A percentile compares a stretch with the other conserved stretches of the same genome.
Conservation (phyloP, 176 grass and related monocot species). For the Musa beccarii region DNA sequence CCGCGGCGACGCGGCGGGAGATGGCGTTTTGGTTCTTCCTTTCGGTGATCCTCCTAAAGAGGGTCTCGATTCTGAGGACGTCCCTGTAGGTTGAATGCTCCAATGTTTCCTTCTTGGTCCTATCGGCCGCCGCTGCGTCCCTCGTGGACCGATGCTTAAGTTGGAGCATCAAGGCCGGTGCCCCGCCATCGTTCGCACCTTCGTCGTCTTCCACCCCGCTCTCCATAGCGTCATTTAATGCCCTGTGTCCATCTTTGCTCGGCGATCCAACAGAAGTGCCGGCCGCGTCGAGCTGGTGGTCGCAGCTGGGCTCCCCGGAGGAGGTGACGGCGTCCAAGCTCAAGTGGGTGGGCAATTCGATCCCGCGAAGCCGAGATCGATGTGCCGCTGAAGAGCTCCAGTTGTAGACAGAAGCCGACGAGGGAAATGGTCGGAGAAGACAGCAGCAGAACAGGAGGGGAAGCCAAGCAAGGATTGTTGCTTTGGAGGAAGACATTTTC, state of each 20-base stretch:
- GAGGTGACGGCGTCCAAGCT: not conserved
- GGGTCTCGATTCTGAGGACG: conserved; percentile 38
- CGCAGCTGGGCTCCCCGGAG: not conserved
- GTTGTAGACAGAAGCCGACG: not conserved
- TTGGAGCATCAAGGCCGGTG: conserved; percentile 50
- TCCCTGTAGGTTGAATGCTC: conserved; percentile 41
- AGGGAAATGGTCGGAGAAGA: not conserved
- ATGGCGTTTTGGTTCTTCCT: not conserved
- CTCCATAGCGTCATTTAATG: too few relatives aligned
- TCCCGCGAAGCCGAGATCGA: not conserved
- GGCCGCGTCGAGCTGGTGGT: not conserved
- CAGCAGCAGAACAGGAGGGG: not conserved
- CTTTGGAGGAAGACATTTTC: not conserved
- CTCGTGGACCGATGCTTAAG: conserved; percentile 30
- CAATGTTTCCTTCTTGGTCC: conserved; percentile 28
- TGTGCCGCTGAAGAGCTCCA: not conserved
- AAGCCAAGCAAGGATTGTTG: not conserved
- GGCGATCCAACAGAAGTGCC: not conserved
- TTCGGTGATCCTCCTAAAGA: conserved; percentile 18
- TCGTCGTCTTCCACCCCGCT: too few relatives aligned
- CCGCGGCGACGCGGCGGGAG: not conserved
- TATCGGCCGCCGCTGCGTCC: conserved; percentile 14
- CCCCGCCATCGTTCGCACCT: not conserved
- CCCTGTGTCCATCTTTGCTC: not conserved
- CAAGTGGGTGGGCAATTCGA: conserved; percentile 7